phyloP scores from a whole-genome alignment of 257 asterid genomes.

The Cordia subcordata region DNA sequence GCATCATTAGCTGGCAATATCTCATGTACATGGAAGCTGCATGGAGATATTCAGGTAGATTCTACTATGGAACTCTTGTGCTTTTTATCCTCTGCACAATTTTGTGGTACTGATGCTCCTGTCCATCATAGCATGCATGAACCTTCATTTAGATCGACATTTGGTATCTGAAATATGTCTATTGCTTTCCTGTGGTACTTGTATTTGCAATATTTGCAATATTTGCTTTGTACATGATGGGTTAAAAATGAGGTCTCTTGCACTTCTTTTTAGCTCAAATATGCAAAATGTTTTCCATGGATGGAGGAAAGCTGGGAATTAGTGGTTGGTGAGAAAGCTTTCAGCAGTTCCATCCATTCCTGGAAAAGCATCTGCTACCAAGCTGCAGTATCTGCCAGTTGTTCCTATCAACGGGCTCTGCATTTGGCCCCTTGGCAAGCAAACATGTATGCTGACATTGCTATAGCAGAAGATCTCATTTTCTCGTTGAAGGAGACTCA shows the following conservation, averaged over 20 bases:
- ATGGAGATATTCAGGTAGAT: slow-evolving; percentile 90
- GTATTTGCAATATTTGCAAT: slow-evolving; percentile 4
- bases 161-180: background rate
- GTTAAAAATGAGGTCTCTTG: slow-evolving; percentile 15
- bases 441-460: slow-evolving; percentile 70
- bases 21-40: slow-evolving; percentile 90
- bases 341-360: slow-evolving; percentile 49
- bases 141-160: background rate
- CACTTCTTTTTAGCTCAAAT: slow-evolving; percentile 56
- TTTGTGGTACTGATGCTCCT: background rate
- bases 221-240: slow-evolving; percentile 15
- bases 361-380: slow-evolving; percentile 71
- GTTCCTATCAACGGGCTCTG: slow-evolving; percentile 89
- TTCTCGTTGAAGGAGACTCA: slow-evolving; percentile 49
- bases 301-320: slow-evolving; percentile 39
- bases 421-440: slow-evolving; percentile 95
- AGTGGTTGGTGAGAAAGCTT: slow-evolving; percentile 48
- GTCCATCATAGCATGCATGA: background rate
- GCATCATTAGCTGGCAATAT: slow-evolving; percentile 59
- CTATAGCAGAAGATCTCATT: slow-evolving; percentile 65
- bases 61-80: background rate
- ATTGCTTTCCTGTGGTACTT: background rate
- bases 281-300: slow-evolving; percentile 94
- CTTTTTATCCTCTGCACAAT: background rate
- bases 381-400: slow-evolving; percentile 66